phyloP scores from a whole-genome alignment of 768 basidiomycete species.

The Cubamyces sp. region DNA sequence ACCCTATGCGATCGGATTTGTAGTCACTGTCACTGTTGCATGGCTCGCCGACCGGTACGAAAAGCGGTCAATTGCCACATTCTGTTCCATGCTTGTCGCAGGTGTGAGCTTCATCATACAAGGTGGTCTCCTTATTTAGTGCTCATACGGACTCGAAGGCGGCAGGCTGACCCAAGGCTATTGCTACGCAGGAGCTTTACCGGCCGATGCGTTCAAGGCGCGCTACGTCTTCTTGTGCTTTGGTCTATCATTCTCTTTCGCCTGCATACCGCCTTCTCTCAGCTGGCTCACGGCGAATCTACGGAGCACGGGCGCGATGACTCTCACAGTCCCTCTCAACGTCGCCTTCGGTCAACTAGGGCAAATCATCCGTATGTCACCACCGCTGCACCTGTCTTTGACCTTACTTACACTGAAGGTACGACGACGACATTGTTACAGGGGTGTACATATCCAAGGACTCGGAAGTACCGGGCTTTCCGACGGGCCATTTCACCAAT shows the following conservation, averaged over 20 bases:
- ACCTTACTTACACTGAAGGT: background rate
- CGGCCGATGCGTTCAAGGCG: conserved; percentile 29
- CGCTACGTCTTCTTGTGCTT: conserved; percentile 41
- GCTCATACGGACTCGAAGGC: too few relatives aligned
- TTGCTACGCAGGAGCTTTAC: conserved; percentile 27
- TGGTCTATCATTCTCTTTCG: conserved; percentile 39
- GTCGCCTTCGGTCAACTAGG: conserved; percentile 41
- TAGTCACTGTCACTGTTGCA: conserved; percentile 27
- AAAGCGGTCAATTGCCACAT: conserved; percentile 24
- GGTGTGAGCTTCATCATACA: conserved; percentile 23
- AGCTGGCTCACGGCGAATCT: conserved; percentile 44
- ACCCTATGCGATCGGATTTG: conserved; percentile 43
- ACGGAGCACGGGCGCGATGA: conserved; percentile 35
- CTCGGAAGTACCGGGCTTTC: conserved; percentile 38
- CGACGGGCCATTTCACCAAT: conserved; percentile 42
- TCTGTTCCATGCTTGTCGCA: conserved; percentile 24
- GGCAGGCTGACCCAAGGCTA: too few relatives aligned
- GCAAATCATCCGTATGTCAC: conserved; percentile 38
- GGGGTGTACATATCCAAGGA: conserved; percentile 37
- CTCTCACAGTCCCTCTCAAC: conserved; percentile 39
- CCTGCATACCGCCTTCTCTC: conserved; percentile 38
- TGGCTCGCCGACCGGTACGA: conserved; percentile 28
- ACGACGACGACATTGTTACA: background rate
- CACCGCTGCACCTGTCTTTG: background rate
- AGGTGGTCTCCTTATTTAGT: background rate